Base-by-base conservation (phyloP, 73 alveolate genomes). In the Paramecium primaurelia region DNA sequence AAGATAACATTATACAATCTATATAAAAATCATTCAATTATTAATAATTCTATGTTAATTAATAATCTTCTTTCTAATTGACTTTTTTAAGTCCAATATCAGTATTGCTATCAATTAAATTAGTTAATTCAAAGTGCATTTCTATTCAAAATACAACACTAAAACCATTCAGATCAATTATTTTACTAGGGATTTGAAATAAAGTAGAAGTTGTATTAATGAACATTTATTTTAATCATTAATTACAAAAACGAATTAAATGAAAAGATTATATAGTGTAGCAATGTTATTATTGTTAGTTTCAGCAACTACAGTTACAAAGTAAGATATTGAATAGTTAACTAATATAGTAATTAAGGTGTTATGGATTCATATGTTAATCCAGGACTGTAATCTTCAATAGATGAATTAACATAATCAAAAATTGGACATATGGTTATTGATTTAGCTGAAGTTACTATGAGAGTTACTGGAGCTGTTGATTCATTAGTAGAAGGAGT, bases 401-500 rank as follows among this genome's bases (percentile, higher is more conserved):
- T 40, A 32, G 89, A 77, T 77, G 89, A 77, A 34, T 77, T 77
- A 30, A 14, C 60, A 38, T 34, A 34, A 77, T 40, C 89, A 26
- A 77, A 77, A 44, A 40, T 77, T 26, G 89, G 89, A 77, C 89
- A 77, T 77, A 37, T 77, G 69, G 89, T 77, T 12, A 37, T 77
- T 37, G 89, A 77, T 44, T 77, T 77, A 34, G 89, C 89, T 22
- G 89, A 77, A 77, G 60, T 77, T 18, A 77, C 89, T 1, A 22
- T 77, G 71, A 77, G 69, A 77, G 89, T 77, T 8, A 77, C 89
- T 7, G 89, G 89, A n/a, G 89, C 89, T 10, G 89, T 77, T 4
- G 89, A 77, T 30, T 77, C 89, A 40, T 59, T 77, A 20, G 89
- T 77, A 7, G 89, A 77, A 40, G 89, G 89, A 26, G 89, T 77